Evolutionary conservation across 306 rosid genomes (phyloP).

Genomic region (Vigna radiata): DNA sequence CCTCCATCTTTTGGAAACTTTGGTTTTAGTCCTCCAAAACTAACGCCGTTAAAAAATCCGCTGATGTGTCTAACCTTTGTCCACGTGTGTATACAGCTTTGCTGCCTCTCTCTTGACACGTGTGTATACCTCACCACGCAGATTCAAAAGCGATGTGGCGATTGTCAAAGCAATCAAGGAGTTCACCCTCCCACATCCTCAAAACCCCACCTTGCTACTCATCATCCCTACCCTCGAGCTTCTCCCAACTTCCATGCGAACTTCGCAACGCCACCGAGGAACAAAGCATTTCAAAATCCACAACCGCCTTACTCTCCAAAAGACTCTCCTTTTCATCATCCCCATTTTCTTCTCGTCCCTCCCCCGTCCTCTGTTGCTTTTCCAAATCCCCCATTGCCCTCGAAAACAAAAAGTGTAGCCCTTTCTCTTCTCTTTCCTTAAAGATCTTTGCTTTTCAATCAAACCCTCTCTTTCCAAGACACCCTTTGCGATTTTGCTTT

Average conservation of each 20-base stretch:
- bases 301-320: constrained; percentile 66
- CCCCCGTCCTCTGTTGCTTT: constrained; percentile 61
- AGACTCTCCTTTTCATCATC: constrained; percentile 63
- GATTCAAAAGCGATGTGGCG: constrained; percentile 84
- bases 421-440: background rate
- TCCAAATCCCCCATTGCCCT: constrained; percentile 85
- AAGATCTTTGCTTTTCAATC: constrained; percentile 41
- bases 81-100: too few relatives aligned
- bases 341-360: constrained; percentile 31
- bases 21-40: too few relatives aligned
- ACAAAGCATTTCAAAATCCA: constrained; percentile 92
- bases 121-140: constrained; percentile 70
- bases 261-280: constrained; percentile 93
- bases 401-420: constrained; percentile 19
- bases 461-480: constrained; percentile 17
- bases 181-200: constrained; percentile 99
- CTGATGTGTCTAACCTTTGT: too few relatives aligned
- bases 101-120: too few relatives aligned
- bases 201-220: constrained; percentile 70
- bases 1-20: too few relatives aligned
- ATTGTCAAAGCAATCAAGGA: constrained; percentile 82
- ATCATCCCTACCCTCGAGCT: constrained; percentile 52
- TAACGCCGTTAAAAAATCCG: too few relatives aligned
- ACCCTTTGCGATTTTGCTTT: constrained; percentile 38
- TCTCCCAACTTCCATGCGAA: constrained; percentile 69